Conservation (phyloP, 495 filamentous ascomycete species). For the Friedmanniomyces endolithicus region DNA sequence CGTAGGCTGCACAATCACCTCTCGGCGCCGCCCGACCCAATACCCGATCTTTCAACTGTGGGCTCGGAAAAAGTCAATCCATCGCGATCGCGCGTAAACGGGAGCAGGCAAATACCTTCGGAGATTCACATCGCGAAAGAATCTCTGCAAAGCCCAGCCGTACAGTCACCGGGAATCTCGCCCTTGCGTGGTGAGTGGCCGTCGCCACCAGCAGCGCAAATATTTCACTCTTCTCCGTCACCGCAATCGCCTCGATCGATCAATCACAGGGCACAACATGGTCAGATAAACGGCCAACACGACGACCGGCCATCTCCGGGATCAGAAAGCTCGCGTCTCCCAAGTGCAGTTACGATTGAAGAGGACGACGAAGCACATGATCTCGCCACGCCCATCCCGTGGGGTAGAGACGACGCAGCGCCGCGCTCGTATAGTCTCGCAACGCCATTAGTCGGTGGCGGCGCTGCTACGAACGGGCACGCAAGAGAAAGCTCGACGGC, state of each 20-base stretch:
- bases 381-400: constrained; percentile 7
- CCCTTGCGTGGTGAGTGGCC: not conserved
- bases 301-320: not conserved
- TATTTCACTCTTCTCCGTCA: not conserved
- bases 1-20: not conserved
- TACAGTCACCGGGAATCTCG: constrained; percentile 1
- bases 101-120: not conserved
- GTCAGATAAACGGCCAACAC: not conserved
- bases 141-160: not conserved
- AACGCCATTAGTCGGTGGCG: not conserved
- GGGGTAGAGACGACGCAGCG: not conserved
- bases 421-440: not conserved
- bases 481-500: constrained; percentile 1
- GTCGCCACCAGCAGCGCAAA: not conserved
- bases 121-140: not conserved
- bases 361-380: constrained; percentile 8
- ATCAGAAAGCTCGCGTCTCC: not conserved
- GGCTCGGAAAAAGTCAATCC: not conserved
- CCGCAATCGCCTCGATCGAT: not conserved
- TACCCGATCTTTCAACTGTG: not conserved
- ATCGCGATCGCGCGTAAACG: not conserved
- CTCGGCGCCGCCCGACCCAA: not conserved
- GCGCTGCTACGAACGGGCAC: constrained; percentile 3
- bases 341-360: not conserved
- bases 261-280: not conserved